A percentile compares a stretch with the other conserved stretches of the same genome.
Conservation (phyloP, 2,329 filamentous ascomycete species). For the Zymoseptoria tritici region DNA sequence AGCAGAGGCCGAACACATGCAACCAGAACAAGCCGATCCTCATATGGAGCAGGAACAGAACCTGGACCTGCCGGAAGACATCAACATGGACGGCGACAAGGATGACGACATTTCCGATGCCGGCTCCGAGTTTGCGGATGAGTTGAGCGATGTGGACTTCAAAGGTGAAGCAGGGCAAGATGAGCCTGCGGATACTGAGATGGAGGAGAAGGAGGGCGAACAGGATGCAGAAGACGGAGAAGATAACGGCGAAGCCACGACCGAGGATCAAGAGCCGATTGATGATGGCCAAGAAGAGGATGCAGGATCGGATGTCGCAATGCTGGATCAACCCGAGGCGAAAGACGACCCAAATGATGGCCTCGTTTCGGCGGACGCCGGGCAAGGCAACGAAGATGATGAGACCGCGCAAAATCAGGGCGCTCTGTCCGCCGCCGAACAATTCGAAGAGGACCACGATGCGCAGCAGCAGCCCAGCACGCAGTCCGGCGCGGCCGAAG, state of each 20-base stretch:
- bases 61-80: constrained; percentile 77
- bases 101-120: constrained; percentile 44
- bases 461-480: constrained; percentile 15
- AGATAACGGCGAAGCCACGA: constrained; percentile 14
- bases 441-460: constrained; percentile 17
- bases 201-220: constrained; percentile 14
- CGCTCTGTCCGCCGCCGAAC: constrained; percentile 36
- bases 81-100: constrained; percentile 68
- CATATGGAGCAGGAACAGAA: constrained; percentile 75
- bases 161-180: constrained; percentile 10
- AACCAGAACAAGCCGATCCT: constrained; percentile 60
- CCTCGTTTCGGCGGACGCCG: constrained; percentile 38
- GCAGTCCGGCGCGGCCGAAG: constrained; percentile 20
- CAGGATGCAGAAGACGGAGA: constrained; percentile 14
- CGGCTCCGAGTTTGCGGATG: constrained; percentile 23
- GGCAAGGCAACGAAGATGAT: constrained; percentile 35
- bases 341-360: constrained; percentile 40
- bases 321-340: constrained; percentile 25
- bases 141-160: constrained; percentile 12
- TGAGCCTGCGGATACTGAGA: constrained; percentile 16
- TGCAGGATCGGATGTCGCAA: constrained; percentile 37
- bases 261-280: constrained; percentile 31
- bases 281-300: constrained; percentile 32
- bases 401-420: constrained; percentile 32
- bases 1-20: constrained; percentile 60